Percentiles rank a stretch among this genome's conserved stretches.
phyloP scores from a whole-genome alignment of 2,329 filamentous ascomycete genomes.

The Ceratocystis alfenasii region DNA sequence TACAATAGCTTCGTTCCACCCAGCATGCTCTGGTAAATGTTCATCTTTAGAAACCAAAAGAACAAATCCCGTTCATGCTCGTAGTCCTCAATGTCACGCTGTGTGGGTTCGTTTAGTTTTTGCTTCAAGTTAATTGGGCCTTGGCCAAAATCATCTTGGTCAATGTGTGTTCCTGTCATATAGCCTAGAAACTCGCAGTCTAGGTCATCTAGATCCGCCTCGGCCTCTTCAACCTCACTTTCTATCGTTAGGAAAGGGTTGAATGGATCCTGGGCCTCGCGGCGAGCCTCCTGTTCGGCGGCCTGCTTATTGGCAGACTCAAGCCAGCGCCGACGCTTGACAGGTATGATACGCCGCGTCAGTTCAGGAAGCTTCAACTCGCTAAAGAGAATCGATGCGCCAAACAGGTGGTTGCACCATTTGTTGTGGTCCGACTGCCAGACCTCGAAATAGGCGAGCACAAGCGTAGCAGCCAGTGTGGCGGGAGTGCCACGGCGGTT shows the following conservation, averaged over 20 bases:
- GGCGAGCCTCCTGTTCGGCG: constrained; percentile 3
- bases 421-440: constrained; percentile 90
- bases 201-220: constrained; percentile 31
- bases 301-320: constrained; percentile 30
- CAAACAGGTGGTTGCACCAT: constrained; percentile 86
- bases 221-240: constrained; percentile 23
- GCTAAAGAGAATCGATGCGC: constrained; percentile 66
- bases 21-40: constrained; percentile 79
- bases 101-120: constrained; percentile 34
- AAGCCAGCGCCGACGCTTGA: constrained; percentile 40
- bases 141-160: constrained; percentile 31
- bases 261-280: constrained; percentile 25
- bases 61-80: constrained; percentile 75
- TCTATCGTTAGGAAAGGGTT: constrained; percentile 26
- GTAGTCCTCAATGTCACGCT: constrained; percentile 63
- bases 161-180: constrained; percentile 33
- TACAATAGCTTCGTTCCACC: constrained; percentile 78
- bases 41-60: constrained; percentile 96
- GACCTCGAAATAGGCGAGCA: constrained; percentile 86
- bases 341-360: constrained; percentile 55
- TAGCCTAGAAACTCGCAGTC: constrained; percentile 34
- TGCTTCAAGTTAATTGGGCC: constrained; percentile 29
- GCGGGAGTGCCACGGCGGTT: constrained; percentile 60
- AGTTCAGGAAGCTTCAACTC: constrained; percentile 70
- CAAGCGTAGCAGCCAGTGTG: constrained; percentile 75